A percentile compares a stretch with the other conserved stretches of the same genome.
Evolutionary conservation across 2,329 filamentous ascomycete species (phyloP).

Genomic region (Spiromastix sp.): DNA sequence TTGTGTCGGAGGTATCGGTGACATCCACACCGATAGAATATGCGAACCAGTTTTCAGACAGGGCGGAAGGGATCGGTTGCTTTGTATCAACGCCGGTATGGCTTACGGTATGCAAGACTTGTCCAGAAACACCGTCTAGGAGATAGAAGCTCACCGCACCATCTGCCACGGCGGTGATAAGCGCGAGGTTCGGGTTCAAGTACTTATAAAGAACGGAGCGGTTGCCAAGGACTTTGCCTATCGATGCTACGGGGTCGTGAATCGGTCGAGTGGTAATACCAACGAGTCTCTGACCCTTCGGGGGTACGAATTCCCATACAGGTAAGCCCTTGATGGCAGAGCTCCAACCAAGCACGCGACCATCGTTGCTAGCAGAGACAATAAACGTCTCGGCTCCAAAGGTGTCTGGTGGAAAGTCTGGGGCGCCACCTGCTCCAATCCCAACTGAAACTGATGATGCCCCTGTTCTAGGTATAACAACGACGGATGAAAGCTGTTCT

Average conservation of each 20-base stretch:
- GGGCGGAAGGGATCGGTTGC: constrained; percentile 63
- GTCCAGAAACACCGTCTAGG: constrained; percentile 76
- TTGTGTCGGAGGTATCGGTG: constrained; percentile 42
- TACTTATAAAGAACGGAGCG: constrained; percentile 97
- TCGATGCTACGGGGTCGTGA: constrained; percentile 85
- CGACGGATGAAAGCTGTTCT: constrained; percentile 22
- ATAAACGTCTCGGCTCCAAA: constrained; percentile 25
- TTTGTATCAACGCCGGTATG: constrained; percentile 64
- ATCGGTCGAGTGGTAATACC: constrained; percentile 56
- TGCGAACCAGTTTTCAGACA: constrained; percentile 92
- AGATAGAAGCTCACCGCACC: constrained; percentile 62
- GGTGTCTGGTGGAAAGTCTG: constrained; percentile 18
- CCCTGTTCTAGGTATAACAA: constrained; percentile 17
- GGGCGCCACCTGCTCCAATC: constrained; percentile 26
- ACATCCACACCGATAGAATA: constrained; percentile 64
- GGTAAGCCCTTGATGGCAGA: constrained; percentile 27
- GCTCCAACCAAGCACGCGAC: constrained; percentile 35
- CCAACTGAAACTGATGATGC: constrained; percentile 19
- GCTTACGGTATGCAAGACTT: constrained; percentile 60
- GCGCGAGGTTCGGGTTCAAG: constrained; percentile 72
- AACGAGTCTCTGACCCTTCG: constrained; percentile 56
- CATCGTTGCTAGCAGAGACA: constrained; percentile 32
- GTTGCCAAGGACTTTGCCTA: constrained; percentile 86
- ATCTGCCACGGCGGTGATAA: constrained; percentile 61
- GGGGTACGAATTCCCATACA: constrained; percentile 65